These are phyloP conservation scores for Hypoxylon sp. DNA, from an alignment of 2,329 filamentous ascomycete species.

Conservation along the genomic window DNA sequence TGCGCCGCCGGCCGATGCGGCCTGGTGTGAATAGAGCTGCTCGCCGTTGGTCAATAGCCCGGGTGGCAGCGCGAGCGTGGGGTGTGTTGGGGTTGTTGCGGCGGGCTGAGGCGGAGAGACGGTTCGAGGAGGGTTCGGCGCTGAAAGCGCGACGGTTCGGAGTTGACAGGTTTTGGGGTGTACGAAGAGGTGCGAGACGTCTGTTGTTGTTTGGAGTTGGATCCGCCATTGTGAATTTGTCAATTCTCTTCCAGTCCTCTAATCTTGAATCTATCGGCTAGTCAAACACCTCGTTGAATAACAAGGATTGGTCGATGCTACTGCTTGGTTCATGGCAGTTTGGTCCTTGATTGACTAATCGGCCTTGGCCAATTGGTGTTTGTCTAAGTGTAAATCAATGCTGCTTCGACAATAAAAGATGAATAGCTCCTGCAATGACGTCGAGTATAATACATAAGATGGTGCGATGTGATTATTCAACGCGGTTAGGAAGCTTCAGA, in stretches of 20 bases:
- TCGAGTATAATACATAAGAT: no score
- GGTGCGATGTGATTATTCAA: slow-evolving; percentile 14
- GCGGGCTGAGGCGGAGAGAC: slow-evolving; percentile 57
- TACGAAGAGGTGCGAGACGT: slow-evolving; percentile 39
- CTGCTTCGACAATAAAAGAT: no score
- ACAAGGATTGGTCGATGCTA: neutral
- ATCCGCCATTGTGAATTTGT: slow-evolving; percentile 20
- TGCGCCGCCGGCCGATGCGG: slow-evolving; percentile 62
- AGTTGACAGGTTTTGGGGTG: slow-evolving; percentile 43
- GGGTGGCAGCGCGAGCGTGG: slow-evolving; percentile 67
- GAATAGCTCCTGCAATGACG: no score
- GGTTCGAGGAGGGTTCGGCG: slow-evolving; percentile 53
- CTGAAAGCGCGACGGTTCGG: slow-evolving; percentile 46
- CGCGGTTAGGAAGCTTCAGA: slow-evolving; percentile 23
- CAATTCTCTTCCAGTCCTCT: neutral
- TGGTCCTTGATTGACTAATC: no score
- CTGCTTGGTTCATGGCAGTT: slow-evolving; percentile 14
- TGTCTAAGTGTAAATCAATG: neutral
- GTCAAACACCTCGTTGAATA: neutral
- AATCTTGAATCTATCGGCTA: neutral
- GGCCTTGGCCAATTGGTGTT: neutral
- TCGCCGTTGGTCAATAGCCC: slow-evolving; percentile 66
- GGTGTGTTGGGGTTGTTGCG: slow-evolving; percentile 60
- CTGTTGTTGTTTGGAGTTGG: slow-evolving; percentile 24
- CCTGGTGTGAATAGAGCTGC: slow-evolving; percentile 68